Conservation (phyloP, 1,139 yeast genomes). For the Taiozyma onychis region DNA sequence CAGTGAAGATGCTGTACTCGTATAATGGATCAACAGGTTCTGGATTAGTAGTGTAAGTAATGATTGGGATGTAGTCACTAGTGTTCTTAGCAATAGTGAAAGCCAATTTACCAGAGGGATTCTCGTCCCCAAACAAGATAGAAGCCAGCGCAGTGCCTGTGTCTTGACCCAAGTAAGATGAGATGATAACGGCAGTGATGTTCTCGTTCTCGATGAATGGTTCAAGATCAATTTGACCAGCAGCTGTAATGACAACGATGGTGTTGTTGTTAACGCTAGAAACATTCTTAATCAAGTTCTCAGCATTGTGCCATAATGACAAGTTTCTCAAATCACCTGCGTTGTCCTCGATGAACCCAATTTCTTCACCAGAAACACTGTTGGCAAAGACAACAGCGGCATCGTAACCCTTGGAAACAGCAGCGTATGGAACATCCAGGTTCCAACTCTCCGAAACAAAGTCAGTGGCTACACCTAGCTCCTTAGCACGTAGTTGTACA, state of each 20-base stretch:
- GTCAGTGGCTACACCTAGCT: conserved; percentile 37
- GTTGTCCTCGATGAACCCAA: conserved; percentile 49
- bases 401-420: conserved; percentile 40
- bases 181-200: conserved; percentile 50
- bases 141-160: conserved; percentile 46
- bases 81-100: conserved; percentile 46
- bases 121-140: conserved; percentile 52
- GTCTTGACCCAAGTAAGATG: conserved; percentile 39
- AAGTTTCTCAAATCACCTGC: conserved; percentile 49
- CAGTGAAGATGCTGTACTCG: conserved; percentile 38
- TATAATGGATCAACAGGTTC: conserved; percentile 9
- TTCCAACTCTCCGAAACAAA: conserved; percentile 36
- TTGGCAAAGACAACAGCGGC: conserved; percentile 45
- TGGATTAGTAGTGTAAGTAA: conserved; percentile 10
- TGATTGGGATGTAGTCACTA: conserved; percentile 41
- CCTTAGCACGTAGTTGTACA: conserved; percentile 34
- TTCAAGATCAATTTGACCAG: conserved; percentile 53
- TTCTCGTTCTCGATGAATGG: conserved; percentile 51
- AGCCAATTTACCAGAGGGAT: conserved; percentile 57
- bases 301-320: conserved; percentile 56
- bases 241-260: conserved; percentile 49
- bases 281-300: conserved; percentile 40
- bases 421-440: conserved; percentile 31
- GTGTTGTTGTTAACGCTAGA: conserved; percentile 45
- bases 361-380: conserved; percentile 49